phyloP scores from a whole-genome alignment of 306 rosid species.

The Ormosia emarginata region DNA sequence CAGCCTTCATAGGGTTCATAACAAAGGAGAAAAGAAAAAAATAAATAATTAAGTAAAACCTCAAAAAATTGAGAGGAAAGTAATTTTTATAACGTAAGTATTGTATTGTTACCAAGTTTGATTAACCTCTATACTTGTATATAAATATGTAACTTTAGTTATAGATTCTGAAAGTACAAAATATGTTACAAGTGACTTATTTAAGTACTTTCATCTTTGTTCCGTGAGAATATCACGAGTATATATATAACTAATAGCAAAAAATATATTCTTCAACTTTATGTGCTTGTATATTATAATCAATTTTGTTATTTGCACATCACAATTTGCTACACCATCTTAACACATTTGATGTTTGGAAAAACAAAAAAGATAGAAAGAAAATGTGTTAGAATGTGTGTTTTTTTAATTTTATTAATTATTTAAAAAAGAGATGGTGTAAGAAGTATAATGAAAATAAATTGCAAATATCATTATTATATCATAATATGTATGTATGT shows the following conservation, averaged over 20 bases:
- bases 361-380: no score
- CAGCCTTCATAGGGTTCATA: constrained; percentile 28
- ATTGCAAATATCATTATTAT: no score
- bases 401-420: no score
- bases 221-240: no score
- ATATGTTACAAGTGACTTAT: not conserved
- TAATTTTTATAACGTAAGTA: not conserved
- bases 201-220: no score
- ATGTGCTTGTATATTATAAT: not conserved
- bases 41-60: not conserved
- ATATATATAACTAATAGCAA: no score
- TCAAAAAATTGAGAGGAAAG: no score
- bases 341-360: no score
- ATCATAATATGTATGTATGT: not conserved
- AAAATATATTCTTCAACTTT: not conserved
- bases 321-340: not conserved
- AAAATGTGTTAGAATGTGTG: no score
- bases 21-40: no score
- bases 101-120: not conserved
- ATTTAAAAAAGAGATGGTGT: no score
- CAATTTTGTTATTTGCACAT: not conserved
- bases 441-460: no score
- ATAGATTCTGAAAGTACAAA: not conserved
- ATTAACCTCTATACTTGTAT: not conserved
- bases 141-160: not conserved